phyloP scores from a whole-genome alignment of 2,329 filamentous ascomycete genomes.

The Ploettnerulaceae sp. region DNA sequence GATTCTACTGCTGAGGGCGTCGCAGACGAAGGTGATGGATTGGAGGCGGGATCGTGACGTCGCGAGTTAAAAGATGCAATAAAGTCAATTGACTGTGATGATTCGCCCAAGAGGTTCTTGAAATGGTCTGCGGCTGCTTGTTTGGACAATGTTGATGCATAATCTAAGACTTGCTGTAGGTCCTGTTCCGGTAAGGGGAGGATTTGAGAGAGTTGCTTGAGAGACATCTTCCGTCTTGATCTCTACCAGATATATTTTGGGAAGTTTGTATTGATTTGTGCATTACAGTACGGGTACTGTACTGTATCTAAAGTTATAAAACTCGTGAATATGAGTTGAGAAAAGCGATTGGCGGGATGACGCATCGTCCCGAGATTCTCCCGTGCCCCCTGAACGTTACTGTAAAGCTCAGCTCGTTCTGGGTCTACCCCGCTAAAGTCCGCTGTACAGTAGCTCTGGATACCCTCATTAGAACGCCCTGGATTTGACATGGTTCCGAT shows the following conservation, averaged over 20 bases:
- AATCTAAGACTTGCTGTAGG: constrained; percentile 77
- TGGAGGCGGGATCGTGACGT: constrained; percentile 41
- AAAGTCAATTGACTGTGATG: constrained; percentile 67
- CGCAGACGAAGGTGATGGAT: constrained; percentile 7
- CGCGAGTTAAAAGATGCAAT: constrained; percentile 70
- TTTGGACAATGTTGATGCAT: constrained; percentile 71
- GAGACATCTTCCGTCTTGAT: constrained; percentile 34
- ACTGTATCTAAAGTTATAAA: no score
- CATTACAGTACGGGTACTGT: no score
- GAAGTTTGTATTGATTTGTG: neutral
- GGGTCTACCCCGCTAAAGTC: neutral
- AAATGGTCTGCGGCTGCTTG: constrained; percentile 78
- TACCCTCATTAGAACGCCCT: neutral
- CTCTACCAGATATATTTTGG: neutral
- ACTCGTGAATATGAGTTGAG: no score
- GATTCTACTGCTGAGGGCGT: constrained; percentile 5
- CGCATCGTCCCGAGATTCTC: neutral
- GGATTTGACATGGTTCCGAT: neutral
- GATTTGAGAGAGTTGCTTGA: constrained; percentile 70
- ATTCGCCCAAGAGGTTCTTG: constrained; percentile 82
- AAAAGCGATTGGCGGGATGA: neutral
- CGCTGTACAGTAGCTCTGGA: neutral
- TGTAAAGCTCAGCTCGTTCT: neutral
- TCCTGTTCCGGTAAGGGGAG: constrained; percentile 83
- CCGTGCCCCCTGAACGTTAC: neutral